Conservation (phyloP, 192 early-diverging fungal species). For the Allomyces javanicus region DNA sequence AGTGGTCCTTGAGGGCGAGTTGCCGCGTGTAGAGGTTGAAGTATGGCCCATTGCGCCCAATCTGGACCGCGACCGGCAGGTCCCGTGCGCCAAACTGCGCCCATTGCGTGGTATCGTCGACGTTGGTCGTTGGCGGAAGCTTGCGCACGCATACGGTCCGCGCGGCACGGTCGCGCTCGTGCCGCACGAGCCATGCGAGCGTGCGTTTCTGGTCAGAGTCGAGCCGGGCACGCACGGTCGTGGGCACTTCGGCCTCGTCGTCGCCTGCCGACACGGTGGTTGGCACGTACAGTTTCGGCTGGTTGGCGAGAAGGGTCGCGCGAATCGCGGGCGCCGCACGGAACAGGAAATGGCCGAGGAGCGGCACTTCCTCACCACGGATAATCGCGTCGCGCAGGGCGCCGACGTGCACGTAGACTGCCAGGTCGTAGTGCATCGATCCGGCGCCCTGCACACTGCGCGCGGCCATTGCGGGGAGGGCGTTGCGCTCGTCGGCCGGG, state of each 20-base stretch:
- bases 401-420: not conserved
- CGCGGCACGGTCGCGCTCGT: not conserved
- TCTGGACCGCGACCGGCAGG: not conserved
- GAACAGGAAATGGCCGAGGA: not conserved
- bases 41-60: not conserved
- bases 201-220: not conserved
- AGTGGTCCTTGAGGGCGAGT: not conserved
- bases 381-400: not conserved
- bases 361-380: not conserved
- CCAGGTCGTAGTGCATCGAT: not conserved
- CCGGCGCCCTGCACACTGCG: not conserved
- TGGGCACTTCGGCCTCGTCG: not conserved
- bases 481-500: no score
- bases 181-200: not conserved
- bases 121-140: not conserved
- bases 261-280: no score
- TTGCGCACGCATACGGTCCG: not conserved
- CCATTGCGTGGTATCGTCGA: not conserved
- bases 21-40: not conserved
- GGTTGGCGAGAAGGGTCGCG: no score
- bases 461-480: no score
- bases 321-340: not conserved
- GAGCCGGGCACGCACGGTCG: not conserved
- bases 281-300: no score
- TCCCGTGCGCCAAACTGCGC: no score